phyloP scores from a whole-genome alignment of 305 asterid species.

The Caryopteris hybrid region DNA sequence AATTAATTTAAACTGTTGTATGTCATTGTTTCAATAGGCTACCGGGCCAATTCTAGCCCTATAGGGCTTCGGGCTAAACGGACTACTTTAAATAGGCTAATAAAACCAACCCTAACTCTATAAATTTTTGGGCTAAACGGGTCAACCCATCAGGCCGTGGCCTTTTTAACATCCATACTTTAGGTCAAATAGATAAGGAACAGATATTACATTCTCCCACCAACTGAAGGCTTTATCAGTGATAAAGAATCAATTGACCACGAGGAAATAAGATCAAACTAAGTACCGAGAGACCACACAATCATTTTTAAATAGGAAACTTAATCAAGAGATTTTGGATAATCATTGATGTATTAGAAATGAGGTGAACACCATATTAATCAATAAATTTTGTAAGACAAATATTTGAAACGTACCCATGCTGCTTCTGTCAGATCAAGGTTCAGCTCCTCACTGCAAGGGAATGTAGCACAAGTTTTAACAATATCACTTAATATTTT shows the following conservation, averaged over 20 bases:
- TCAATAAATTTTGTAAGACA: background rate
- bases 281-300: background rate
- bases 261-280: background rate
- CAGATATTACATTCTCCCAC: background rate
- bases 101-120: too few species aligned
- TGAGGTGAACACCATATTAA: constrained; percentile 4
- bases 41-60: too few species aligned
- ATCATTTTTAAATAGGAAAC: constrained; percentile 2
- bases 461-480: constrained; percentile 21
- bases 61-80: too few species aligned
- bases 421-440: constrained; percentile 97
- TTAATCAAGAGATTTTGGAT: background rate
- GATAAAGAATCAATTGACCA: background rate
- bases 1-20: too few species aligned
- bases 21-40: too few species aligned
- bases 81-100: too few species aligned
- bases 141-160: too few species aligned
- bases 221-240: background rate
- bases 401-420: constrained; percentile 57
- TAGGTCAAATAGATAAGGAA: background rate
- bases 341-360: background rate
- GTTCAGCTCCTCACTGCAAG: constrained; percentile 88
- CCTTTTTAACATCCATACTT: too few species aligned
- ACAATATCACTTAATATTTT: too few species aligned
- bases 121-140: too few species aligned